Conservation (phyloP, 75 land plant genomes). For the Chamaecyparis obtusa region DNA sequence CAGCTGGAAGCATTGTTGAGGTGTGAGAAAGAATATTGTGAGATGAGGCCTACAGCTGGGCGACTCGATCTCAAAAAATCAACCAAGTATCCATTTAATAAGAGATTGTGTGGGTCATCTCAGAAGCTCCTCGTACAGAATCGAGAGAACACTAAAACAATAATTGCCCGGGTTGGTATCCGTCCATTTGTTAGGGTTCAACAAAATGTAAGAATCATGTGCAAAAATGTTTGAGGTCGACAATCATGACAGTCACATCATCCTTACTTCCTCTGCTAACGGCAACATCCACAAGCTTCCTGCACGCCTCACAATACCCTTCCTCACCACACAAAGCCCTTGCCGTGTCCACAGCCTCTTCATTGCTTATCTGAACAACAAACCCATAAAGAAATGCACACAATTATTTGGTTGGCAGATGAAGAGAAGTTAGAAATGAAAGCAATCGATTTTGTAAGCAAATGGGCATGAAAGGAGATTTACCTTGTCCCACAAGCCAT, state of each 20-base stretch:
- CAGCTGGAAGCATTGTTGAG: too few species aligned
- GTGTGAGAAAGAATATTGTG: too few species aligned
- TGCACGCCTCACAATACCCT: constrained; percentile 21
- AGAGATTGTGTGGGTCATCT: too few species aligned
- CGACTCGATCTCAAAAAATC: too few species aligned
- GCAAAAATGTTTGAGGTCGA: constrained; percentile 31
- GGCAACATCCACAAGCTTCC: constrained; percentile 38
- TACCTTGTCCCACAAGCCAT: constrained; percentile 79
- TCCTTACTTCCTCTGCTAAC: constrained; percentile 37
- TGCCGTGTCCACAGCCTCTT: constrained; percentile 62
- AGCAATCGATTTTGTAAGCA: not conserved
- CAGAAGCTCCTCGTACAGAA: too few species aligned
- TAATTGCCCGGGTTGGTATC: too few species aligned
- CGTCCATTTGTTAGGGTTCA: too few species aligned
- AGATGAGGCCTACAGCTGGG: too few species aligned
- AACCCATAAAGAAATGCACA: not conserved
- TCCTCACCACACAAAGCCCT: constrained; percentile 28
- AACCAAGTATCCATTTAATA: too few species aligned
- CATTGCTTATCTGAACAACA: constrained; percentile 40
- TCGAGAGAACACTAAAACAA: too few species aligned
- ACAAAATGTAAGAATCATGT: not conserved
- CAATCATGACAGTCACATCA: constrained; percentile 48
- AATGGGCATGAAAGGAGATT: not conserved
- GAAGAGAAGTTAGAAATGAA: not conserved
- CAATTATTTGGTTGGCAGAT: not conserved